Conservation (phyloP, 768 basidiomycete genomes). For the Mrakia frigida region DNA sequence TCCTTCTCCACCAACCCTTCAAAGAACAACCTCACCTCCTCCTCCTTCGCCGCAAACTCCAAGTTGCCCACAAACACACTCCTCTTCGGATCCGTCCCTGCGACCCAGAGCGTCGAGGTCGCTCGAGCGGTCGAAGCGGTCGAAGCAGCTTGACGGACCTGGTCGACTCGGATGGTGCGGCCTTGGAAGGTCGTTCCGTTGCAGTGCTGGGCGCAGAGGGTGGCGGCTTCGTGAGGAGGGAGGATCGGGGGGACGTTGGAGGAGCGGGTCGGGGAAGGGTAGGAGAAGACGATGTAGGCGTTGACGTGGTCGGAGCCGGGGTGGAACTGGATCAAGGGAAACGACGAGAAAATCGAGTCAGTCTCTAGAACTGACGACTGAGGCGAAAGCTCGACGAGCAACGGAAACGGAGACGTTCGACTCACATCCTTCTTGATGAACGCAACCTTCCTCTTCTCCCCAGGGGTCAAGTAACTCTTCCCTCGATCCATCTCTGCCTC, state of each 20-base stretch:
- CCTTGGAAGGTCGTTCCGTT: constrained; percentile 72
- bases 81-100: constrained; percentile 61
- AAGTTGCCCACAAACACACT: constrained; percentile 88
- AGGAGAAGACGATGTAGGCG: constrained; percentile 87
- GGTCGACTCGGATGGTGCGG: constrained; percentile 72
- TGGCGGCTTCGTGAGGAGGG: constrained; percentile 58
- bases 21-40: constrained; percentile 80
- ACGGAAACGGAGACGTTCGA: background rate
- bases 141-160: constrained; percentile 48
- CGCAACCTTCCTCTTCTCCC: constrained; percentile 86
- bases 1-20: constrained; percentile 69
- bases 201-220: constrained; percentile 54
- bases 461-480: constrained; percentile 65
- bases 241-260: constrained; percentile 45
- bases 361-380: no score
- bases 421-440: constrained; percentile 74
- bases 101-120: constrained; percentile 42
- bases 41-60: constrained; percentile 85
- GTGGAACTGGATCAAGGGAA: constrained; percentile 57
- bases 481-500: constrained; percentile 44
- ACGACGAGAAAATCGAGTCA: background rate
- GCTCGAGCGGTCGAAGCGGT: constrained; percentile 38
- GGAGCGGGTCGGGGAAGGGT: constrained; percentile 48
- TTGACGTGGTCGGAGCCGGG: constrained; percentile 67
- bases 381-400: background rate